Evolutionary conservation across 495 filamentous ascomycete species (phyloP).

Genomic region (Umbilicaria muhlenbergii): DNA sequence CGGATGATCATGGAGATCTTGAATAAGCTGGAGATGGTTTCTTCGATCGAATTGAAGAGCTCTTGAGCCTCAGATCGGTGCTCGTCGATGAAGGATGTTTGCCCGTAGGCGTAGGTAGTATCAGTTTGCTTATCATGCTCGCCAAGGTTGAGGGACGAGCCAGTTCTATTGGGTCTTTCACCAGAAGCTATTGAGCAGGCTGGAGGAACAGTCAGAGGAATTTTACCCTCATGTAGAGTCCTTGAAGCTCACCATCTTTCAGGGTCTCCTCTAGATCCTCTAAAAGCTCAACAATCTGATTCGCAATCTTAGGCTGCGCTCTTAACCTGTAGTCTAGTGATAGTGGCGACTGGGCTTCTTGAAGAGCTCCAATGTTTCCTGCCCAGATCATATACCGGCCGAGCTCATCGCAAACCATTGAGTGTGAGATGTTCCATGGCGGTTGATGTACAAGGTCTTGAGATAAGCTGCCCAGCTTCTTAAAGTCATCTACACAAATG

Average conservation of each 20-base stretch:
- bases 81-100: neutral
- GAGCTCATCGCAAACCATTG: slow-evolving; percentile 7
- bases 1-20: slow-evolving; percentile 10
- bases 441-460: neutral
- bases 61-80: slow-evolving; percentile 7
- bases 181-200: slow-evolving; percentile 4
- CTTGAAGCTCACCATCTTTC: slow-evolving; percentile 8
- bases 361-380: slow-evolving; percentile 16
- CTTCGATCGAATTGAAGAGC: slow-evolving; percentile 4
- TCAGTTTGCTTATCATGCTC: neutral
- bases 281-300: slow-evolving; percentile 10
- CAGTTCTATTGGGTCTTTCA: slow-evolving; percentile 3
- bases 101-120: too few relatives aligned
- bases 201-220: neutral
- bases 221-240: neutral
- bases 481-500: neutral
- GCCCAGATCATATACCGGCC: slow-evolving; percentile 17
- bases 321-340: slow-evolving; percentile 16
- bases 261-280: slow-evolving; percentile 12
- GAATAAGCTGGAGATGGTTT: slow-evolving; percentile 9
- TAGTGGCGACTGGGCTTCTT: neutral
- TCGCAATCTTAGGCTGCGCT: slow-evolving; percentile 10
- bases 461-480: neutral
- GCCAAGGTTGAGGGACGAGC: neutral
- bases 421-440: neutral